Conservation (phyloP, 495 filamentous ascomycete genomes). For the Letharia columbiana region DNA sequence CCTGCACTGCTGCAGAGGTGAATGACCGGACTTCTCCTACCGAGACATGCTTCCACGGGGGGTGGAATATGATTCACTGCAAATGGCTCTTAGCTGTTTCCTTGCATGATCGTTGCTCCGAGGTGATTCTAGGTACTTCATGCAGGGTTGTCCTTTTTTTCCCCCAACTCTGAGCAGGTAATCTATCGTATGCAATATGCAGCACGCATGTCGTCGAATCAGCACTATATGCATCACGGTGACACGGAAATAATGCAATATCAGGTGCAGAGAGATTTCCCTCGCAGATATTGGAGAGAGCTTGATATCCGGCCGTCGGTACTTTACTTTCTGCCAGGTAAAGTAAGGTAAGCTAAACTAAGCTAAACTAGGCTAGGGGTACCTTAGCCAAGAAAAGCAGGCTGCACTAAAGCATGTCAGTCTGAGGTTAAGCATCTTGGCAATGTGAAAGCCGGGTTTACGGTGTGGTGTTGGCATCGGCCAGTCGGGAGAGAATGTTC, state of each 20-base stretch:
- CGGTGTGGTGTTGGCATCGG: background rate
- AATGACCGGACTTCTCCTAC: background rate
- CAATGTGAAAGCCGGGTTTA: background rate
- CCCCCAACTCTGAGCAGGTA: background rate
- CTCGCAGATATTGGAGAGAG: background rate
- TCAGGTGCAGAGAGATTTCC: background rate
- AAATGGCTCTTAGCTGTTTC: background rate
- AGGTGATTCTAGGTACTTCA: background rate
- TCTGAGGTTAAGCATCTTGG: background rate
- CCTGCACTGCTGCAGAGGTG: background rate
- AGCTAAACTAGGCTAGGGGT: too few relatives aligned
- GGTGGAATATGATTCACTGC: background rate
- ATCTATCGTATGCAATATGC: background rate
- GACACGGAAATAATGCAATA: background rate
- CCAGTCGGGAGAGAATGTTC: background rate
- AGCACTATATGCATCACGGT: background rate
- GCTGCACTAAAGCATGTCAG: background rate
- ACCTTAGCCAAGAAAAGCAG: too few relatives aligned
- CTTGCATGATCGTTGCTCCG: constrained; percentile 2
- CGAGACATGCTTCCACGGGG: background rate
- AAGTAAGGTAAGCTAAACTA: too few relatives aligned
- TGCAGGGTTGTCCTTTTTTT: background rate
- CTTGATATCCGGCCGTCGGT: background rate
- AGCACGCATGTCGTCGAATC: background rate
- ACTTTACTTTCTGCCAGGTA: too few relatives aligned